phyloP scores from a whole-genome alignment of 2,329 filamentous ascomycete species.

The Fusarium nurragi region DNA sequence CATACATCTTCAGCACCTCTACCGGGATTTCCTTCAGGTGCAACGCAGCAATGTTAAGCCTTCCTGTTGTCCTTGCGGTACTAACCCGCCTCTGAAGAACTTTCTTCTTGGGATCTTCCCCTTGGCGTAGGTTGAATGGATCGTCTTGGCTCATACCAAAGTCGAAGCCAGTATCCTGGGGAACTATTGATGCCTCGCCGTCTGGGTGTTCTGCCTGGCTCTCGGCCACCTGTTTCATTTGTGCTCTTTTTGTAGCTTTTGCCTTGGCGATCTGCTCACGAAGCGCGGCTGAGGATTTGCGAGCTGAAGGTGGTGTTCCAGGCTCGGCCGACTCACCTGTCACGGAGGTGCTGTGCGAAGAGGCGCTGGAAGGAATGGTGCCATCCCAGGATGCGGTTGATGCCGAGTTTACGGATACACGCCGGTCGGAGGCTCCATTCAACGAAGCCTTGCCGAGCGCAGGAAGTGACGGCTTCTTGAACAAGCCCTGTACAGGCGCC shows the following conservation, averaged over 20 bases:
- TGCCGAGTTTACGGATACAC: slow-evolving; percentile 29
- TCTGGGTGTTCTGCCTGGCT: slow-evolving; percentile 10
- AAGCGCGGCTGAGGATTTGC: slow-evolving; percentile 81
- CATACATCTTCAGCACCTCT: slow-evolving; percentile 92
- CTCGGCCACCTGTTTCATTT: slow-evolving; percentile 49
- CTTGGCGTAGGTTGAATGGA: slow-evolving; percentile 74
- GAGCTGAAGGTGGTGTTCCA: slow-evolving; percentile 42
- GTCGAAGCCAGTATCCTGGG: slow-evolving; percentile 55
- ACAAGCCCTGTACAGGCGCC: slow-evolving; percentile 63
- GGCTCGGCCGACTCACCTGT: slow-evolving; percentile 26
- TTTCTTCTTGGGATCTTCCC: slow-evolving; percentile 68
- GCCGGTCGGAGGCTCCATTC: slow-evolving; percentile 10
- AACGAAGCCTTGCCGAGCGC: slow-evolving; percentile 47
- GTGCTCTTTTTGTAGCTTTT: slow-evolving; percentile 78
- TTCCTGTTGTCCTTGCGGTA: slow-evolving; percentile 78
- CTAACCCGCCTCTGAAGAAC: slow-evolving; percentile 78
- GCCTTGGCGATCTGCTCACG: slow-evolving; percentile 94
- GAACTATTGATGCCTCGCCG: slow-evolving; percentile 52
- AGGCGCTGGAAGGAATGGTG: slow-evolving; percentile 39
- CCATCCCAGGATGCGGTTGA: slow-evolving; percentile 46
- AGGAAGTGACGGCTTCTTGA: slow-evolving; percentile 64
- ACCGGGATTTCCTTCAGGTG: slow-evolving; percentile 80
- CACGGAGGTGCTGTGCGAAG: slow-evolving; percentile 23
- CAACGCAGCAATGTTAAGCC: slow-evolving; percentile 88
- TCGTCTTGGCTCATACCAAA: slow-evolving; percentile 67